A percentile compares a stretch with the other conserved stretches of the same genome.
Evolutionary conservation across 1,284 basidiomycete genomes (phyloP).

Genomic region (Cutaneotrichosporon sp.): DNA sequence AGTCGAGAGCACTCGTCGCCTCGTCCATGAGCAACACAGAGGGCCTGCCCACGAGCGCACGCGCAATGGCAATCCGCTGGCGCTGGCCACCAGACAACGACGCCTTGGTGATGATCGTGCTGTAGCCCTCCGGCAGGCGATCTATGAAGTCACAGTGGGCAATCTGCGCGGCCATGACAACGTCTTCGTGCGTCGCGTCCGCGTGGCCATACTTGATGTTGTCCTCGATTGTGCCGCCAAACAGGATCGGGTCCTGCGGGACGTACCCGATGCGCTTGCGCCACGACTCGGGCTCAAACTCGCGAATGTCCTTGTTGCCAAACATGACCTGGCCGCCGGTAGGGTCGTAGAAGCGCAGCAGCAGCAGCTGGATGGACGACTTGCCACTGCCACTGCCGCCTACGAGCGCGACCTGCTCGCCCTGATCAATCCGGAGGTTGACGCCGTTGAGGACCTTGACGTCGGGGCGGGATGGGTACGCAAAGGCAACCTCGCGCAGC

Average conservation of each 20-base stretch:
- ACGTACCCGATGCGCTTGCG: slow-evolving; percentile 70
- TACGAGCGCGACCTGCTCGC: slow-evolving; percentile 49
- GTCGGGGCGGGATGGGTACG: slow-evolving; percentile 81
- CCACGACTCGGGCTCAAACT: slow-evolving; percentile 68
- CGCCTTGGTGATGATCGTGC: slow-evolving; percentile 46
- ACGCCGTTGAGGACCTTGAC: slow-evolving; percentile 73
- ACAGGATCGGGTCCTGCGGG: slow-evolving; percentile 62
- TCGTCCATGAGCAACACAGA: slow-evolving; percentile 50
- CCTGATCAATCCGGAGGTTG: slow-evolving; percentile 49
- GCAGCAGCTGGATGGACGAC: slow-evolving; percentile 63
- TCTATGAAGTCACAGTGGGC: slow-evolving; percentile 47
- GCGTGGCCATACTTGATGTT: slow-evolving; percentile 61
- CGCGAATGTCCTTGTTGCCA: slow-evolving; percentile 71
- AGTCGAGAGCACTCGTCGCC: slow-evolving; percentile 42
- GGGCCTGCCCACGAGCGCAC: slow-evolving; percentile 51
- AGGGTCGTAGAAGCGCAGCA: slow-evolving; percentile 87
- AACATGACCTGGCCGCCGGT: slow-evolving; percentile 64
- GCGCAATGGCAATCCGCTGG: slow-evolving; percentile 52
- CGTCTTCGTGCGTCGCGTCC: slow-evolving; percentile 34
- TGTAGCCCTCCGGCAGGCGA: slow-evolving; percentile 40
- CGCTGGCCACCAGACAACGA: slow-evolving; percentile 50
- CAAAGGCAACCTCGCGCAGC: slow-evolving; percentile 63
- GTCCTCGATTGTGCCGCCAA: slow-evolving; percentile 67
- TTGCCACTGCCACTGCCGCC: slow-evolving; percentile 50
- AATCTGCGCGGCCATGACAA: slow-evolving; percentile 36